Conservation (phyloP, 1,139 yeast genomes). For the Chernovozyma sophiae-reginae region DNA sequence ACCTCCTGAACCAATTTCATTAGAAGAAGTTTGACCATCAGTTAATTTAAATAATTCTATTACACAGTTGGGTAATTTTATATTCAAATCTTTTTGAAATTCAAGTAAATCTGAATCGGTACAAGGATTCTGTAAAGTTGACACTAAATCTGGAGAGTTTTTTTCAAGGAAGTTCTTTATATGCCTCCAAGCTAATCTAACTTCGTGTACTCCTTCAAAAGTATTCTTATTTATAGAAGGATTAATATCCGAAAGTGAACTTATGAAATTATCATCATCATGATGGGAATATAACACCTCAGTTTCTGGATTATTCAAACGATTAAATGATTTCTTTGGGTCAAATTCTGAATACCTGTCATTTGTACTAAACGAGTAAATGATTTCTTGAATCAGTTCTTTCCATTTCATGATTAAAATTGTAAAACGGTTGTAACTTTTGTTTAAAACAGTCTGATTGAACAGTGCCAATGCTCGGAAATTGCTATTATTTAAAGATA, state of each 20-base stretch:
- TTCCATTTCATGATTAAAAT: conserved; percentile 33
- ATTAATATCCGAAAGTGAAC: conserved; percentile 1
- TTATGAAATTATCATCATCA: conserved; percentile 3
- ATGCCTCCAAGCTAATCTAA: conserved; percentile 65
- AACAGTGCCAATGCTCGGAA: too few species aligned
- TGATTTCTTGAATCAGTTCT: conserved; percentile 43
- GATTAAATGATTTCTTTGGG: conserved; percentile 45
- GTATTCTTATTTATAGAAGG: conserved; percentile 6
- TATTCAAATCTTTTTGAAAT: conserved; percentile 60
- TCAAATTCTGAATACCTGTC: conserved; percentile 70
- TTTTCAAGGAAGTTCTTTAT: conserved; percentile 58
- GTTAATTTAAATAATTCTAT: conserved; percentile 57
- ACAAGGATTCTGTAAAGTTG: conserved; percentile 59
- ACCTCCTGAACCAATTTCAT: conserved; percentile 52
- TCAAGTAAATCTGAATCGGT: conserved; percentile 58
- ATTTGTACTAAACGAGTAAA: conserved; percentile 61
- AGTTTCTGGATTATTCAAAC: conserved; percentile 40
- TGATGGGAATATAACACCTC: conserved; percentile 32
- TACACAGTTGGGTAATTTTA: conserved; percentile 57
- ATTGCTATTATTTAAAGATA: too few species aligned
- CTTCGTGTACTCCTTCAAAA: conserved; percentile 58
- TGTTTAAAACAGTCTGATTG: too few species aligned
- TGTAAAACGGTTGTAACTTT: too few species aligned
- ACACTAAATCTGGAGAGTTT: conserved; percentile 52
- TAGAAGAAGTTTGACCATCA: conserved; percentile 61